Base-by-base conservation (phyloP, 2,329 filamentous ascomycete species). In the Aspergillus pseudoterreus region DNA sequence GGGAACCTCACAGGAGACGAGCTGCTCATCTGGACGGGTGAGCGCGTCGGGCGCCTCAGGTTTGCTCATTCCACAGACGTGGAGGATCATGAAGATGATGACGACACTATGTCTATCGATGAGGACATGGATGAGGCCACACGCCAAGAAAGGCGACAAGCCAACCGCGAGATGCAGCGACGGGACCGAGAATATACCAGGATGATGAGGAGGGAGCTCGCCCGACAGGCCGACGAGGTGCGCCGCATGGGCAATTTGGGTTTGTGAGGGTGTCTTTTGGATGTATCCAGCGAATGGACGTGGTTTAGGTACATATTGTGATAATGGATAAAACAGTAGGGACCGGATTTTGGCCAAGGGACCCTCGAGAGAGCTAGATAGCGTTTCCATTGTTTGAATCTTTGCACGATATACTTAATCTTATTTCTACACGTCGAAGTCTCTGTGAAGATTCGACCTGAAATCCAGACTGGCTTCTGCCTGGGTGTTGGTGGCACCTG, bases 1-100 rank as follows among this genome's bases (percentile, higher is more conserved):
- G 63, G 62, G 4, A 71, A 70, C 43, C 62, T 75, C 44, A 65
- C 57, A 22, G 71, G 82, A 45, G 84, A 90, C 62, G 86, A 92
- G 60, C 71, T 96, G 11, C 69, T 95, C 4, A 77, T 96, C 43
- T 96, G 91, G 91, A 96, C 91, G 0, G 92, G 90, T 15, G 90
- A 95, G 52, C 85, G 85, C 57, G 74, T 96, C 43, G 92, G 90
- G 0, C 76, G 94, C 52, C 69, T 95, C 17, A 78, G 74, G 49
- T 88, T 88, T 64, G 82, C 83, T 1, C 71, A 75, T 42, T 55
- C 57, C 2, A 43, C 36, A 64, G 70, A 62, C 70, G 42, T 61
- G 70, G 42, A 63, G 35, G 66, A 68, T 10, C 63, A 69, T 27
- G 68, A 69, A 9, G 70, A 72, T 46, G 72, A 72, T 43, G 73